Percentiles rank a stretch among this genome's conserved stretches.
These are phyloP conservation scores for Halophytophthora polymorphica DNA, from an alignment of 352 stramenopile genomes.

Conservation along the genomic window DNA sequence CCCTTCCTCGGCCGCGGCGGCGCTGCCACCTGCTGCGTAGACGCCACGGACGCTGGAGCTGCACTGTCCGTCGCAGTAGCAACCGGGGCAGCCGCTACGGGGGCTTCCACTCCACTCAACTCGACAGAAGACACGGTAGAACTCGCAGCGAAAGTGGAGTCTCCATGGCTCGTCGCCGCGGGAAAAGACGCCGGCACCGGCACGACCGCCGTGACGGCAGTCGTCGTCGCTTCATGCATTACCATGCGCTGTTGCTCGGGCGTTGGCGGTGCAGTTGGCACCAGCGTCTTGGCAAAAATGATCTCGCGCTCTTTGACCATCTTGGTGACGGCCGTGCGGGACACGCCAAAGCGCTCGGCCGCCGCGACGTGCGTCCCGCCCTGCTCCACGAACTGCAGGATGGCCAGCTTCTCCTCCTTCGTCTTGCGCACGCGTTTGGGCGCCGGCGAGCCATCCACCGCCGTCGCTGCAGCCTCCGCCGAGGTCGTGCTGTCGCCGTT, in stretches of 20 bases:
- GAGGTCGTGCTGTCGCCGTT: slow-evolving; percentile 16
- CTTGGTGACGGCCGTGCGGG: slow-evolving; percentile 52
- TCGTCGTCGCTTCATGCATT: too few relatives aligned
- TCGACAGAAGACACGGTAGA: background rate
- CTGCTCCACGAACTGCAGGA: slow-evolving; percentile 52
- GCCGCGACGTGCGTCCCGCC: slow-evolving; percentile 44
- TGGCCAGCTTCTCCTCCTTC: slow-evolving; percentile 46
- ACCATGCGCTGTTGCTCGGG: too few relatives aligned
- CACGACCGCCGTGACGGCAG: background rate
- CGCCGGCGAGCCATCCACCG: background rate
- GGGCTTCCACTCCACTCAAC: background rate
- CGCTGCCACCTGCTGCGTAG: background rate
- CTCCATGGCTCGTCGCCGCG: background rate
- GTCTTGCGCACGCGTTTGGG: slow-evolving; percentile 46
- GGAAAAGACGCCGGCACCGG: background rate
- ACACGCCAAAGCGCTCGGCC: slow-evolving; percentile 56
- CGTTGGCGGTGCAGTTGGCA: background rate
- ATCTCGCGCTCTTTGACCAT: slow-evolving; percentile 54
- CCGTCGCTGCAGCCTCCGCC: background rate
- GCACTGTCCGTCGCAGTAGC: background rate
- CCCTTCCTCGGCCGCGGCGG: slow-evolving; percentile 31
- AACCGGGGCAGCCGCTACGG: background rate
- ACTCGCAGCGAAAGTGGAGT: background rate
- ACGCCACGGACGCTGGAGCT: slow-evolving; percentile 2
- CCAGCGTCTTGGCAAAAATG: slow-evolving; percentile 14